Base-by-base conservation (phyloP, 2,329 filamentous ascomycete genomes). In the Aspergillus sp. region DNA sequence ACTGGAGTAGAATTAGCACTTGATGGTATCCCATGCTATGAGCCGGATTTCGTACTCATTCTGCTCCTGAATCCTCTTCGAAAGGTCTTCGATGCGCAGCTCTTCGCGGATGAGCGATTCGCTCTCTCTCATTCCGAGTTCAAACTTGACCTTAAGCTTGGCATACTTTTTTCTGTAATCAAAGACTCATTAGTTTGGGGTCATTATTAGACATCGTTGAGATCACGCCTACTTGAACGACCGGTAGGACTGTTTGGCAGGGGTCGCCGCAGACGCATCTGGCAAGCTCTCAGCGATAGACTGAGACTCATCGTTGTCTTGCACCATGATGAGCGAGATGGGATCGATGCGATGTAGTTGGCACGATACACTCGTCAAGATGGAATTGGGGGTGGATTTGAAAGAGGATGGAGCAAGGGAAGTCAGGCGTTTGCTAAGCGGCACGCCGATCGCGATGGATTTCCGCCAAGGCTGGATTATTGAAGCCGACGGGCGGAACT, bases 11-110 rank as follows among this genome's bases (percentile, higher is more conserved):
- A 37, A 30, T 54, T 42, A 54, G 44, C 43, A 40, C 34, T 29
- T 29, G 11, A 19, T 35, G 33, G 28, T 33, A 33, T 10, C 37
- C 32, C 28, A 27, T 30, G 34, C 34, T 3, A 19, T n/a, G 13
- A 9, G 27, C 2, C 3, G n/a, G 33, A 37, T 12, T 31, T 68
- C 84, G 59, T 77, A 95, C 90, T 97, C 91, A 57, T 95, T 95
- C 70, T 96, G 86, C 58, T 94, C 83, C 44, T 89, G 86, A 48
- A 98, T 78, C 41, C 90, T 80, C 65, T 88, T 90, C 19, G 89
- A 87, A 4, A 88, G 86, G 52, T 85, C 82, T 48, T 86, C 79
- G 32, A 90, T 86, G 66, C 86, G 85, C 61, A 89, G 83, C 68
- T 96, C 90, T 51, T 90, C 81, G 54, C 79, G 81, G 69, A 91